phyloP scores from a whole-genome alignment of 2,329 filamentous ascomycete species.

The Fusarium sp. region DNA sequence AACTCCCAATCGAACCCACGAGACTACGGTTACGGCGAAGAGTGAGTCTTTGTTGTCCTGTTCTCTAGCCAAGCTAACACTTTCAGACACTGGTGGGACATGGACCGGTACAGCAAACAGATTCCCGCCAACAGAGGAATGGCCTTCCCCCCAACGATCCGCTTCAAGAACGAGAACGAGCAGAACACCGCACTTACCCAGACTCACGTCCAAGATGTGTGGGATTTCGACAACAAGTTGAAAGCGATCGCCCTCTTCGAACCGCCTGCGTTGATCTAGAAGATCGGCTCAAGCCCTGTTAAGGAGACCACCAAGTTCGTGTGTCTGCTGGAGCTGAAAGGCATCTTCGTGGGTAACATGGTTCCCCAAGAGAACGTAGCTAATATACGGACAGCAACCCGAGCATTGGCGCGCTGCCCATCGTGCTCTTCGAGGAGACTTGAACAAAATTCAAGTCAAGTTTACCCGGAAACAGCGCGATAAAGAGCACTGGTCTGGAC shows the following conservation, averaged over 20 bases:
- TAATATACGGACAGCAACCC: neutral
- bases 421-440: neutral
- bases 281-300: neutral
- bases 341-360: neutral
- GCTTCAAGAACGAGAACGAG: neutral
- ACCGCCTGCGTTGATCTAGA: slow-evolving; percentile 2
- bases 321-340: neutral
- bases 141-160: fast-evolving
- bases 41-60: neutral
- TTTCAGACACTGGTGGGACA: neutral
- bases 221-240: neutral
- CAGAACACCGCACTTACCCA: slow-evolving; percentile 1
- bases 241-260: neutral
- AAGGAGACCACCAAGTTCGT: fast-evolving
- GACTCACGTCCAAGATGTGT: slow-evolving; percentile 11
- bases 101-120: fast-evolving
- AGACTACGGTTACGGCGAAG: neutral
- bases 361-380: neutral
- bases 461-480: neutral
- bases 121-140: neutral
- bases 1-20: fast-evolving
- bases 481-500: neutral
- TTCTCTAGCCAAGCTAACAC: neutral
- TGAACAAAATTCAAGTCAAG: fast-evolving
- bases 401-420: neutral